These are phyloP conservation scores for Exobasidium cylindrosporum DNA, from an alignment of 1,284 basidiomycete genomes.

Conservation along the genomic window DNA sequence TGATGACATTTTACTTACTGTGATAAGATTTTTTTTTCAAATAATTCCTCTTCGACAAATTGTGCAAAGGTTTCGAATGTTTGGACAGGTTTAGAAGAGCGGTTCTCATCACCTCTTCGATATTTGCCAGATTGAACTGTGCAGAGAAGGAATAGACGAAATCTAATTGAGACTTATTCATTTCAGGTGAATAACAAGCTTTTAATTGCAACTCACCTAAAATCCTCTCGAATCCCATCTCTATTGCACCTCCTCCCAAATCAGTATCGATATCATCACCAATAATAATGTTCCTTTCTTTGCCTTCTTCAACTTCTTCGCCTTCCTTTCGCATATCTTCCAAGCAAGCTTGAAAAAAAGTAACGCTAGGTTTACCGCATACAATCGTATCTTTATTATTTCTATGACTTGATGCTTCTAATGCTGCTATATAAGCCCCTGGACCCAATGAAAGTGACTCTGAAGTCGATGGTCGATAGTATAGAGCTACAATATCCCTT, in stretches of 20 bases:
- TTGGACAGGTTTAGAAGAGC: slow-evolving; percentile 60
- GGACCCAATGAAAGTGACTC: slow-evolving; percentile 66
- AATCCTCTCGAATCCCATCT: slow-evolving; percentile 71
- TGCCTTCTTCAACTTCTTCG: slow-evolving; percentile 57
- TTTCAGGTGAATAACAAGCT: not conserved
- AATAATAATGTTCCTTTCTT: slow-evolving; percentile 13
- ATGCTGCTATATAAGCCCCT: slow-evolving; percentile 67
- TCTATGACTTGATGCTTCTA: slow-evolving; percentile 63
- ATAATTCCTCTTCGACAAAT: slow-evolving; percentile 48
- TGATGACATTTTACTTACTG: too few relatives aligned
- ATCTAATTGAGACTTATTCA: slow-evolving; percentile 4
- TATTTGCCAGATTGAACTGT: slow-evolving; percentile 68
- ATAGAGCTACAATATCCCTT: slow-evolving; percentile 59
- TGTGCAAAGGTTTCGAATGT: slow-evolving; percentile 62
- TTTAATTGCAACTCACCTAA: slow-evolving; percentile 64
- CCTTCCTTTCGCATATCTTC: slow-evolving; percentile 43
- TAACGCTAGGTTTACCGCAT: slow-evolving; percentile 66
- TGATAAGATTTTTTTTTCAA: too few relatives aligned
- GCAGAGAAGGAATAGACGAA: slow-evolving; percentile 16
- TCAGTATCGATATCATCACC: slow-evolving; percentile 74
- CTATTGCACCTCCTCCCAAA: slow-evolving; percentile 71
- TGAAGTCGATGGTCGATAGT: slow-evolving; percentile 58
- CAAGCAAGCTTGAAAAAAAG: slow-evolving; percentile 66
- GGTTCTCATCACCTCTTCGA: slow-evolving; percentile 62
- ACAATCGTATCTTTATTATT: slow-evolving; percentile 58